Conservation (phyloP, 305 asterid genomes). For the Salvia sclarea region DNA sequence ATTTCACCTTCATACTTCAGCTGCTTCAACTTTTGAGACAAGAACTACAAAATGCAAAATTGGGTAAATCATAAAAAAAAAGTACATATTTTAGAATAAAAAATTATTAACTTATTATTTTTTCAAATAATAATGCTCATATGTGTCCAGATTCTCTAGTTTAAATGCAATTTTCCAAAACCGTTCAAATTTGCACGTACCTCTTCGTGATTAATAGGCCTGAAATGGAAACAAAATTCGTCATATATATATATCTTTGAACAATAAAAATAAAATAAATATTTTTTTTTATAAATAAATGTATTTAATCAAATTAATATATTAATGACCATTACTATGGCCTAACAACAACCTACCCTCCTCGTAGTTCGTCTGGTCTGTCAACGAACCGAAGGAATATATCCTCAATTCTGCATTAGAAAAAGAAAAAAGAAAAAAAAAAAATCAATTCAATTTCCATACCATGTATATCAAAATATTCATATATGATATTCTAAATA, state of each 20-base stretch:
- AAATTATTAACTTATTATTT: no score
- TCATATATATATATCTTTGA: background rate
- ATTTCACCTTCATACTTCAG: conserved; percentile 52
- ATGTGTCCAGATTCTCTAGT: background rate
- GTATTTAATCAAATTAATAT: background rate
- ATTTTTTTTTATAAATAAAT: no score
- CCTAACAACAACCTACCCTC: conserved; percentile 46
- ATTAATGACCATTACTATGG: background rate
- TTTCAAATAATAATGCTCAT: background rate
- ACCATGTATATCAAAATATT: background rate
- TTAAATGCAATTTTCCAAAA: background rate
- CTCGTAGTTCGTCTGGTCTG: conserved; percentile 58
- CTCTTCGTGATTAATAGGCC: conserved; percentile 52
- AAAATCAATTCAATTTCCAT: background rate
- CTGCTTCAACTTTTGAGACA: conserved; percentile 52
- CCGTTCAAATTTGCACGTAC: conserved; percentile 29
- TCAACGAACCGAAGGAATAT: conserved; percentile 59
- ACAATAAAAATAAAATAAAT: background rate
- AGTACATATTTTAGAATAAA: background rate
- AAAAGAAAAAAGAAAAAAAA: background rate
- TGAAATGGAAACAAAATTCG: conserved; percentile 30
- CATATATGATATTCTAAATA: background rate
- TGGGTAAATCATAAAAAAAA: conserved; percentile 8
- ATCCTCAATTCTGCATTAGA: conserved; percentile 57
- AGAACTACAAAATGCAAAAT: conserved; percentile 38